These are phyloP conservation scores for Eragrostis nindensis DNA, from an alignment of 176 grass and related monocot genomes.

Conservation along the genomic window DNA sequence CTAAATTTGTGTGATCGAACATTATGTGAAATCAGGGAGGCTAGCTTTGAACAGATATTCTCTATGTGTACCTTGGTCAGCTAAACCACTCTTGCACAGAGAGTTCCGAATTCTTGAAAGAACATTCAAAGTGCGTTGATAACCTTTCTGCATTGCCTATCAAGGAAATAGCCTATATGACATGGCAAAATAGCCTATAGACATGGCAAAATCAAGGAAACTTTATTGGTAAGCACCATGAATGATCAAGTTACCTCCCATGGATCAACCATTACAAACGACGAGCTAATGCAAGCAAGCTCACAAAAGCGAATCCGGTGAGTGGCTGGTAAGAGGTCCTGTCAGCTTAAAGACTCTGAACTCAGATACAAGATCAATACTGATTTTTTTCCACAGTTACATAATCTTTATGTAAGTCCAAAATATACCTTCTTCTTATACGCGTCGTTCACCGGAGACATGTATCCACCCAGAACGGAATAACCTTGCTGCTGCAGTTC, in stretches of 20 bases:
- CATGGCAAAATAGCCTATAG: no score
- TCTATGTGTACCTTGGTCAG: conserved; percentile 53
- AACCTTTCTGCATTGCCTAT: conserved; percentile 76
- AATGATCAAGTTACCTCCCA: conserved; percentile 77
- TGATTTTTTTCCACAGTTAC: not conserved
- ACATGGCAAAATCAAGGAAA: not conserved
- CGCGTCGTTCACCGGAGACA: conserved; percentile 93
- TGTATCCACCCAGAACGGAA: conserved; percentile 65
- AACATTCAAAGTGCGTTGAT: conserved; percentile 74
- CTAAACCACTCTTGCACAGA: conserved; percentile 48
- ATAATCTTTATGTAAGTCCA: not conserved
- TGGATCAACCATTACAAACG: conserved; percentile 85
- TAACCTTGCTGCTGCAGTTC: conserved; percentile 65
- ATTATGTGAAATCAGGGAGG: not conserved
- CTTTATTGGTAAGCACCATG: not conserved
- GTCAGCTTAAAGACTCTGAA: conserved; percentile 6
- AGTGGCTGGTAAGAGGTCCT: conserved; percentile 68
- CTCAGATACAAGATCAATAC: not conserved
- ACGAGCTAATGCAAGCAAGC: conserved; percentile 64
- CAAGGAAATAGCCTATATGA: not conserved
- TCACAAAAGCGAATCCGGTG: conserved; percentile 70
- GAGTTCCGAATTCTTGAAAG: conserved; percentile 55
- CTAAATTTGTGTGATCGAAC: not conserved
- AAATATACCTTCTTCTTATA: conserved; percentile 79
- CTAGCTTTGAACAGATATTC: not conserved